A percentile compares a stretch with the other conserved stretches of the same genome.
Conservation (phyloP, 139 green algal genomes). For the Closterium sp. region DNA sequence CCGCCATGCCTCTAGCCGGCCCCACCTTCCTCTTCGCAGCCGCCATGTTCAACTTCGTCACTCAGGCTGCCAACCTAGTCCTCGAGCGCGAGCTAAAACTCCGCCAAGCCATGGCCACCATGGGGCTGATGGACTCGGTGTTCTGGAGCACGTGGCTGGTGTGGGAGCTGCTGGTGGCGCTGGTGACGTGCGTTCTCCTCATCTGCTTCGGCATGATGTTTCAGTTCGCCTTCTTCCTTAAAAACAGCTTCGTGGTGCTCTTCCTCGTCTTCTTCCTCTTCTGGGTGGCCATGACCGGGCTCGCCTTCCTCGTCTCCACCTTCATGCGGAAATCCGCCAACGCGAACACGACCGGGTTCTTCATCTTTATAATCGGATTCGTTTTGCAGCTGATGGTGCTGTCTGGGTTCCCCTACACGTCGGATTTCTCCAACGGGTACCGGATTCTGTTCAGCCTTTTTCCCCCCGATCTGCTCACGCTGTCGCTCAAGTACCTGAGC, state of each 20-base stretch:
- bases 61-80: conserved; percentile 69
- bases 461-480: conserved; percentile 78
- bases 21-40: conserved; percentile 90
- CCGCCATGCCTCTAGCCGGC: conserved; percentile 67
- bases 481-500: conserved; percentile 64
- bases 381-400: conserved; percentile 61
- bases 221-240: conserved; percentile 83
- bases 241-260: conserved; percentile 81
- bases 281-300: neutral
- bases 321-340: conserved; percentile 63
- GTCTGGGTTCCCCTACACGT: conserved; percentile 69
- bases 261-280: conserved; percentile 93
- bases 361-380: conserved; percentile 86
- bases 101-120: conserved; percentile 73
- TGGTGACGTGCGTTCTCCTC: conserved; percentile 66
- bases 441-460: conserved; percentile 56
- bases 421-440: neutral
- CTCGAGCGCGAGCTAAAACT: conserved; percentile 70
- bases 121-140: conserved; percentile 80
- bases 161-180: conserved; percentile 46
- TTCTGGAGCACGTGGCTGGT: conserved; percentile 86
- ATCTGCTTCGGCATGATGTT: conserved; percentile 79
- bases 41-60: conserved; percentile 89
- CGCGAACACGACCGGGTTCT: conserved; percentile 82
- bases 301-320: conserved; percentile 72